Base-by-base conservation (phyloP, 805 yeast genomes). In the Cyberlindnera subsufficiens region DNA sequence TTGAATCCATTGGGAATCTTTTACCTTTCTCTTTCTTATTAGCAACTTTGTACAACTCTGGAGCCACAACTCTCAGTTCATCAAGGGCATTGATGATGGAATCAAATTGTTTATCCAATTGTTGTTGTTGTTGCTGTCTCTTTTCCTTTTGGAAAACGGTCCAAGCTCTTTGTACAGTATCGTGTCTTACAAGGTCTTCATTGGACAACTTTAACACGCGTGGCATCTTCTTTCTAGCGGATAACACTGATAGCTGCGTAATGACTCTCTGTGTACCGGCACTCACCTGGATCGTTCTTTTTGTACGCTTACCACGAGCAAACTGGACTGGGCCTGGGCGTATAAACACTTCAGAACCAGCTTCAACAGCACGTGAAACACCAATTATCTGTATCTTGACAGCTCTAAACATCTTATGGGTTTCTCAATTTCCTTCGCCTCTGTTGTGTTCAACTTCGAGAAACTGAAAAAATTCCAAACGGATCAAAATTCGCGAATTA, bases 151-250 rank as follows among this genome's bases (percentile, higher is more conserved):
- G 77, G 59, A 73, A 69, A 14, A 77, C 53, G 6, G 76, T 66
- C 96, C 97, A 93, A 7, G 96, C 96, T 43, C 77, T 80, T 53
- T 77, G 78, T 42, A 93, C 82, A 10, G 89, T 78, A 50, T 79
- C 77, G 60, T 91, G 98, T 57, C 93, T 86, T 49, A 91, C 72
- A 43, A 82, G 71, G 59, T 93, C 98, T 62, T 90, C 97, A 20
- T 74, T 69, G 52, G 82, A 74, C 30, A 89, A 68, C 55, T 82
- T 86, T 49, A 93, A 64, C 54, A 87, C 68, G 53, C 80, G 78
- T 37, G 99, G 99, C 64, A 82, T 90, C 64, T 89, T 91, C 68
- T 89, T 81, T 44, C 84, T 76, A 7, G 95, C 96, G 11, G 93
- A 79, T 53, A 90, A 63, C 18, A 91, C 96, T 33, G 95, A 82